Evolutionary conservation across 2,329 filamentous ascomycete genomes (phyloP).

Genomic region (Triangularia verruculosa): DNA sequence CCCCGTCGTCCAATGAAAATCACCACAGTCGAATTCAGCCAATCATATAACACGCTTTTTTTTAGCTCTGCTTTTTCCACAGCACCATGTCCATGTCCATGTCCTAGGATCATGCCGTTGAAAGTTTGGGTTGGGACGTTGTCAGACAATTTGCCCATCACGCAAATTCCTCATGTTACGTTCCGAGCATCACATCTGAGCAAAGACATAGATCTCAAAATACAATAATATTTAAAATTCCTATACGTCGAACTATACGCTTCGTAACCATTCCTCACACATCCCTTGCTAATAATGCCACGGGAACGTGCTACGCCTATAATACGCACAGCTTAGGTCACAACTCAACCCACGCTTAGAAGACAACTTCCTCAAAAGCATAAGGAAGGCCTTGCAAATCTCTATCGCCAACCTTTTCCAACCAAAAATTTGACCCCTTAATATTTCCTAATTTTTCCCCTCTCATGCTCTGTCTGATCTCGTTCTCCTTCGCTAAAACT

Average conservation of each 20-base stretch:
- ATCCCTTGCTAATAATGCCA: too few relatives aligned
- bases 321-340: not conserved
- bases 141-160: too few relatives aligned
- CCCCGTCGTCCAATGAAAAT: not conserved
- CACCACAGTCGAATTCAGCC: not conserved
- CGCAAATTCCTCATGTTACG: too few relatives aligned
- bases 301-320: not conserved
- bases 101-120: not conserved
- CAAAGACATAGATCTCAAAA: too few relatives aligned
- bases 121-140: too few relatives aligned
- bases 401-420: not conserved
- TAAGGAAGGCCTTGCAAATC: too few relatives aligned
- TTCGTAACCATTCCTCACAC: too few relatives aligned
- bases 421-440: too few relatives aligned
- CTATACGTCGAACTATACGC: too few relatives aligned
- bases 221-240: too few relatives aligned
- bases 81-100: not conserved
- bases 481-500: not conserved
- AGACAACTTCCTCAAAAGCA: not conserved
- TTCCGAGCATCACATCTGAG: too few relatives aligned
- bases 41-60: conserved; percentile 9
- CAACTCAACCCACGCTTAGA: not conserved
- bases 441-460: not conserved
- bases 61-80: not conserved
- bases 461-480: not conserved